Evolutionary conservation across 2,329 filamentous ascomycete species (phyloP).

Genomic region (Trichoderma asperellum): DNA sequence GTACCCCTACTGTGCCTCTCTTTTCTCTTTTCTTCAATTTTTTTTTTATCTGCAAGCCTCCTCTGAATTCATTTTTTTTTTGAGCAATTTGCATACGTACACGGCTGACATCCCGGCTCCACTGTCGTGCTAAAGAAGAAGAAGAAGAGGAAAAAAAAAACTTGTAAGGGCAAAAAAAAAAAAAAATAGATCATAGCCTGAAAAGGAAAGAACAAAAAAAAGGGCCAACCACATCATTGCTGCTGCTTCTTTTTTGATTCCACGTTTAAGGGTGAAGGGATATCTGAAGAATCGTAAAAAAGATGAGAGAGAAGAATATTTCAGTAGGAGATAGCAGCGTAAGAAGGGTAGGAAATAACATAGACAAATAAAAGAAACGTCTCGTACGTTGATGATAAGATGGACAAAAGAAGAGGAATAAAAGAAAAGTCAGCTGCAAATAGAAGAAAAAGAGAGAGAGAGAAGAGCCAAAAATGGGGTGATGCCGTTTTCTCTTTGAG

Average conservation of each 20-base stretch:
- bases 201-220: neutral
- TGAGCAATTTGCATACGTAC: slow-evolving; percentile 11
- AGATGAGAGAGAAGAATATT: neutral
- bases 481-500: slow-evolving; percentile 31
- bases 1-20: neutral
- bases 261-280: neutral
- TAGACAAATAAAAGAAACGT: slow-evolving; percentile 31
- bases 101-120: neutral
- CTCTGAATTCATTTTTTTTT: neutral
- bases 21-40: neutral
- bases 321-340: neutral
- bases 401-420: slow-evolving; percentile 24
- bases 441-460: slow-evolving; percentile 4
- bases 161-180: neutral
- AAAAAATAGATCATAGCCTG: slow-evolving; percentile 15
- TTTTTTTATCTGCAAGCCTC: neutral
- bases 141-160: neutral
- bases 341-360: slow-evolving; percentile 27
- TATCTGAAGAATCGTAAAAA: slow-evolving; percentile 6
- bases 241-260: slow-evolving; percentile 3
- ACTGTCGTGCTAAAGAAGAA: neutral
- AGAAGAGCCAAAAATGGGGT: slow-evolving; percentile 37
- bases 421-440: slow-evolving; percentile 23
- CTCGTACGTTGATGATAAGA: slow-evolving; percentile 23
- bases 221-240: neutral